Base-by-base conservation (phyloP, 2,329 filamentous ascomycete genomes). In the Hymenoscyphus salicellus region DNA sequence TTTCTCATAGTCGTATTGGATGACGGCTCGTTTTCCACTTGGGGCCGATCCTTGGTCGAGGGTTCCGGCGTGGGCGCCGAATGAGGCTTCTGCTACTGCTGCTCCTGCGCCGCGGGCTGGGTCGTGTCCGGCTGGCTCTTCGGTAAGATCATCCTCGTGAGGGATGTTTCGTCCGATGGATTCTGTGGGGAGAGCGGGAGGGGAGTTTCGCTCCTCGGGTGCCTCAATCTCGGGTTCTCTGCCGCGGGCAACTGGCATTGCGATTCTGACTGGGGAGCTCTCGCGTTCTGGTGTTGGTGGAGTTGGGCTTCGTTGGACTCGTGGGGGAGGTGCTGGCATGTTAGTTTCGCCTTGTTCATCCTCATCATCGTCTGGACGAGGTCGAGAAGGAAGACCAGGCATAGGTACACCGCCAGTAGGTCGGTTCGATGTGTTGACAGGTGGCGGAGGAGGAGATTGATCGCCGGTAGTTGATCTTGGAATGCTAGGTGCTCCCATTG, bases 1-100 rank as follows among this genome's bases (percentile, higher is more conserved):
- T 79, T 96, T 97, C 73, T 97, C 94, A 75, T 99, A 99, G 76
- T 99, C 95, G 76, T 95, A 99, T 73, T 95, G 89, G 41, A 95
- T 86, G 64, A 96, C 74, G 1, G 95, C 95, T 58, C 87, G 87
- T 75, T 89, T 85, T 61, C 90, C 90, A 41, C 84, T 84, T n/a
- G 76, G 76, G 1, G 78, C 79, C 33, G 81, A 80, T 55, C 77
- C 76, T 69, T 80, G 76, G 32, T 78, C 79, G 23, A 83, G 79
- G 46, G 69, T 63, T 43, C 71, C 33, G 62, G 78, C 78, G 23
- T 77, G 73, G 14, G 77, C 74, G 32, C 76, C 79, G 68, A 81
- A 79, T 17, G 77, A 78, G 61, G 79, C 78, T 70, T 79, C 78
- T 23, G 83, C 84, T 14, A 85, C 82, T 58, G 84, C 82, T 61